Evolutionary conservation across 2,329 filamentous ascomycete species (phyloP).

Genomic region (Colletotrichum liaoningense): DNA sequence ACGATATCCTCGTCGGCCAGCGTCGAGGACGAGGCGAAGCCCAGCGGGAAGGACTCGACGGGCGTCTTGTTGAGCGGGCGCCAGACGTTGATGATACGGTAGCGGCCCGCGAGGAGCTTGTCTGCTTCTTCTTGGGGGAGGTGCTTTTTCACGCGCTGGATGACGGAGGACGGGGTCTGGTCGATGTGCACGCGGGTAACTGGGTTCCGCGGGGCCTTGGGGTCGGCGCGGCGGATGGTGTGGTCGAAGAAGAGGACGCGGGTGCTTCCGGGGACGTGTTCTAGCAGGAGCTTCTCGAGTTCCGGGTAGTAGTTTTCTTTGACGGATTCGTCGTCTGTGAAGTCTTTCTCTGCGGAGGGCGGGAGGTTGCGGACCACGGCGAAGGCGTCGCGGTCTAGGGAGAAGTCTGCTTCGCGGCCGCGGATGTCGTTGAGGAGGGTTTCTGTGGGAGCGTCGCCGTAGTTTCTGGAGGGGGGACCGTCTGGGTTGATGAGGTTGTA

Average conservation of each 20-base stretch:
- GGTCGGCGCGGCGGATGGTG: constrained; percentile 78
- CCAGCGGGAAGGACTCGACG: constrained; percentile 75
- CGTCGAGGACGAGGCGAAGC: constrained; percentile 73
- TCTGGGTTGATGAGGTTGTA: constrained; percentile 77
- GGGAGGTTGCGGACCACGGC: constrained; percentile 69
- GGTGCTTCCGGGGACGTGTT: constrained; percentile 73
- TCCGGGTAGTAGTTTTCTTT: constrained; percentile 84
- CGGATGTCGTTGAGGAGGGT: constrained; percentile 80
- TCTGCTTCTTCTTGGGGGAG: constrained; percentile 71
- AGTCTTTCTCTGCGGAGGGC: constrained; percentile 67
- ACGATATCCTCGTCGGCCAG: constrained; percentile 74
- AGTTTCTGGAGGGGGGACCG: constrained; percentile 75
- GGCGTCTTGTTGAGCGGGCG: constrained; percentile 70
- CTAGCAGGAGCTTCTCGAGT: constrained; percentile 77
- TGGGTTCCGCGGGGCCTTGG: constrained; percentile 71
- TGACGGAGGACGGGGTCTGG: constrained; percentile 77
- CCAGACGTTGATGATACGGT: constrained; percentile 92
- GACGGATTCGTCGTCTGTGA: constrained; percentile 77
- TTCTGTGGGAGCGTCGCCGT: constrained; percentile 57
- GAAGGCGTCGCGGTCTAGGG: constrained; percentile 81
- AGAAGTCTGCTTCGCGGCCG: constrained; percentile 73
- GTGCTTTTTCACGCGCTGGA: constrained; percentile 75
- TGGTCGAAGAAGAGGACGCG: constrained; percentile 86
- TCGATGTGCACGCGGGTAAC: constrained; percentile 85
- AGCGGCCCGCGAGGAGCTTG: constrained; percentile 72